These are phyloP conservation scores for Trichosporon ovoides DNA, from an alignment of 1,284 basidiomycete genomes.

Conservation along the genomic window DNA sequence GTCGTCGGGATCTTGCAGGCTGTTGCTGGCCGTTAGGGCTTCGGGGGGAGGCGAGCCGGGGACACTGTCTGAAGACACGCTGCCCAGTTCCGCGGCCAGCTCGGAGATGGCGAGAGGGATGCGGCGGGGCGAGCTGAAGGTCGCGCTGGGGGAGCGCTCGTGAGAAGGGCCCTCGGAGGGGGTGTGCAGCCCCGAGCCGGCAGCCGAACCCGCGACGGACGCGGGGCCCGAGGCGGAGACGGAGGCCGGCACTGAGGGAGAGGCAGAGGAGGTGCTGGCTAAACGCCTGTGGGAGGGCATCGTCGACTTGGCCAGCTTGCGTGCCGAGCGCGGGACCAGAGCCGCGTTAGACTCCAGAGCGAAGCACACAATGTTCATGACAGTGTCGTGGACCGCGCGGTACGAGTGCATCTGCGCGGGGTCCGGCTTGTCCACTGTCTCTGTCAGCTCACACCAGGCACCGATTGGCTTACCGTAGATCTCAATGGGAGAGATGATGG, in stretches of 20 bases:
- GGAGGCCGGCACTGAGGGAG: neutral
- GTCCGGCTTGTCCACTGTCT: conserved; percentile 26
- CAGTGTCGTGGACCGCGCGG: conserved; percentile 58
- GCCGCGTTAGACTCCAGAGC: conserved; percentile 80
- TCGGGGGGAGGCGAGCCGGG: conserved; percentile 10
- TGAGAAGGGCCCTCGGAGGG: too few relatives aligned
- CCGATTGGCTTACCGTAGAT: conserved; percentile 64
- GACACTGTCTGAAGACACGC: neutral
- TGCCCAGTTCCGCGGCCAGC: conserved; percentile 8
- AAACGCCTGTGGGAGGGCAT: neutral
- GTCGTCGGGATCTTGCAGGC: conserved; percentile 68
- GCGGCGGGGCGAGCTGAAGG: neutral
- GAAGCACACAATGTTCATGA: conserved; percentile 72
- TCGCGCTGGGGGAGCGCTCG: too few relatives aligned
- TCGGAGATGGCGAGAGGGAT: conserved; percentile 3
- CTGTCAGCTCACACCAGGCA: neutral
- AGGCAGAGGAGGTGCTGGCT: neutral
- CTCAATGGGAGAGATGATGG: conserved; percentile 73
- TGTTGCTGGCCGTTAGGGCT: conserved; percentile 21
- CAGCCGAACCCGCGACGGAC: too few relatives aligned
- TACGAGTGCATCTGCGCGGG: conserved; percentile 56
- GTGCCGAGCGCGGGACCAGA: conserved; percentile 64
- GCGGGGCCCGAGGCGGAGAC: neutral
- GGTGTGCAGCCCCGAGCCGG: too few relatives aligned
- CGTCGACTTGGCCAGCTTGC: conserved; percentile 9